Percentiles rank a stretch among this genome's conserved stretches.
These are phyloP conservation scores for Xylaria castorea DNA, from an alignment of 495 filamentous ascomycete species.

Conservation along the genomic window DNA sequence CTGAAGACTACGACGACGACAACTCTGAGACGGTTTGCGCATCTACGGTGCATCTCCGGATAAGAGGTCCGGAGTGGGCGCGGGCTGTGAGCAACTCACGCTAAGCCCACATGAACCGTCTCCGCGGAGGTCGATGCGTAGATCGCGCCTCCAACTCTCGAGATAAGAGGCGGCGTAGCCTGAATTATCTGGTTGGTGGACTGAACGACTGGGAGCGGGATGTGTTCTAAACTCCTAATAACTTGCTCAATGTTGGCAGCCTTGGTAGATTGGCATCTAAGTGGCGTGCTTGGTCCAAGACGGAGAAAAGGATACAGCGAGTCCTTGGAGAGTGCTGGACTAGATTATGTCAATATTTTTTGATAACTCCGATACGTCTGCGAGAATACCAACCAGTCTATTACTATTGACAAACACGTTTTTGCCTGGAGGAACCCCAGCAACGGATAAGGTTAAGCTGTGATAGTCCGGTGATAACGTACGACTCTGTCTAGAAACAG, in stretches of 20 bases:
- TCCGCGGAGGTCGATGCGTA: slow-evolving; percentile 38
- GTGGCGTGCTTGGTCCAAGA: neutral
- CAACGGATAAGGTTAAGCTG: neutral
- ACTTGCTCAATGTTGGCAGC: neutral
- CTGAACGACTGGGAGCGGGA: slow-evolving; percentile 1
- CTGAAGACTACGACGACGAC: neutral
- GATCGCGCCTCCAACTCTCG: slow-evolving; percentile 27
- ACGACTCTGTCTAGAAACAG: neutral
- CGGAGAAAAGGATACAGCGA: neutral
- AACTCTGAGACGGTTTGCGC: slow-evolving; percentile 25
- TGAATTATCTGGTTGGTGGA: slow-evolving; percentile 16
- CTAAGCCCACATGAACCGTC: slow-evolving; percentile 31
- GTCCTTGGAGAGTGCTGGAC: neutral
- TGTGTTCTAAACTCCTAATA: neutral
- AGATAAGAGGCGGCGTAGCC: slow-evolving; percentile 17
- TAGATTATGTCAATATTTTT: slow-evolving; percentile 2
- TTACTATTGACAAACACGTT: neutral
- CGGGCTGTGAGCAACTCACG: slow-evolving; percentile 25
- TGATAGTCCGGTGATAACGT: neutral
- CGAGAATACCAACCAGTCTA: neutral
- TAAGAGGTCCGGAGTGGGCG: slow-evolving; percentile 29
- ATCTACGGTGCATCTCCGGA: slow-evolving; percentile 42
- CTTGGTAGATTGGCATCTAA: neutral
- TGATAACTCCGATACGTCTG: neutral
- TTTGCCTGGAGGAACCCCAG: neutral